Percentiles rank a stretch among this genome's conserved stretches.
phyloP scores from a whole-genome alignment of 257 asterid species.

The Solanum ossicruentum region DNA sequence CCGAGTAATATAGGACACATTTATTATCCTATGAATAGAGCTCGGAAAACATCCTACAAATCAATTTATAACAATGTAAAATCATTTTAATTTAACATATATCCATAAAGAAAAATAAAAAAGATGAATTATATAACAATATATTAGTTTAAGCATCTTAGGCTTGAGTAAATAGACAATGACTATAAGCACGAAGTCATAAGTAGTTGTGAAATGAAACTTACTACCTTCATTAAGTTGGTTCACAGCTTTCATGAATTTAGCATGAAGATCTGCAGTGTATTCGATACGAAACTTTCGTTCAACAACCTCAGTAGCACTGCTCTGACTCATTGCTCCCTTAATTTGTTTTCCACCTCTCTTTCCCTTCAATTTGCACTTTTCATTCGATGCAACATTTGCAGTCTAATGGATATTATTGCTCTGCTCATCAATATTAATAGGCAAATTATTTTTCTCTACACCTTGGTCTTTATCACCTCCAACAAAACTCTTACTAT shows the following conservation, averaged over 20 bases:
- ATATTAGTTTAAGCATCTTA: not conserved
- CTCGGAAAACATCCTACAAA: not conserved
- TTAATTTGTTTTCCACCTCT: too few species aligned
- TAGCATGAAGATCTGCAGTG: constrained; percentile 6
- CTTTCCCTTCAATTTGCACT: too few species aligned
- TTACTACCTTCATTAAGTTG: constrained; percentile 21
- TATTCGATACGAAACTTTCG: not conserved
- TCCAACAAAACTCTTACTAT: not conserved
- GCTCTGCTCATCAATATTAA: not conserved
- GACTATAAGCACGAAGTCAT: too few species aligned
- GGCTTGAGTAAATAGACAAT: too few species aligned
- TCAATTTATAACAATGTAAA: not conserved
- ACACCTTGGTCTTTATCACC: too few species aligned
- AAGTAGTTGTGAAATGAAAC: not conserved
- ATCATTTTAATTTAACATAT: not conserved
- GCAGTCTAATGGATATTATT: too few species aligned
- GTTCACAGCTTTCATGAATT: constrained; percentile 2
- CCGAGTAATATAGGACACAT: not conserved
- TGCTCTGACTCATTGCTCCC: not conserved
- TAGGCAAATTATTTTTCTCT: not conserved
- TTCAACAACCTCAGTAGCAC: too few species aligned
- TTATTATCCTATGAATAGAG: rapidly evolving
- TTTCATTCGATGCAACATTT: too few species aligned
- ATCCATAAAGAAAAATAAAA: too few species aligned
- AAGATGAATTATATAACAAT: not conserved